These are phyloP conservation scores for Hyphodiscus hymeniophilus DNA, from an alignment of 495 filamentous ascomycete species.

Conservation along the genomic window DNA sequence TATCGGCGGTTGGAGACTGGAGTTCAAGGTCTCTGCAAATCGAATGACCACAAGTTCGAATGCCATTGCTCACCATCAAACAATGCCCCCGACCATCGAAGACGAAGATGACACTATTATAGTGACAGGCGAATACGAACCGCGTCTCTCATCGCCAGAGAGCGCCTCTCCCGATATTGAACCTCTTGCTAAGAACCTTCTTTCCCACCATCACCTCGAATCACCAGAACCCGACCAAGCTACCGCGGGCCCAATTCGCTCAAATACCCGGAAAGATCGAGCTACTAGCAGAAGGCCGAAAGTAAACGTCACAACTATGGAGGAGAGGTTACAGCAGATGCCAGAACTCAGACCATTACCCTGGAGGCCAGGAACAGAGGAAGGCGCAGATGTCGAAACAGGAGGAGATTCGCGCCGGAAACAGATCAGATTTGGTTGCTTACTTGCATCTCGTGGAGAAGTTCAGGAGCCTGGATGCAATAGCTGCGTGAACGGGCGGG, in stretches of 20 bases:
- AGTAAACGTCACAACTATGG: slow-evolving; percentile 8
- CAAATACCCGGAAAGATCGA: neutral
- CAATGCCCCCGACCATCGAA: slow-evolving; percentile 15
- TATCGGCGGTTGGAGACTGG: too few species aligned
- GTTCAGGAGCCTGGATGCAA: slow-evolving; percentile 12
- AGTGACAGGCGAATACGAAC: slow-evolving; percentile 15
- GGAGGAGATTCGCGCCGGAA: slow-evolving; percentile 21
- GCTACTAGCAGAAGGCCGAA: neutral
- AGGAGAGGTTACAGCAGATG: slow-evolving; percentile 20
- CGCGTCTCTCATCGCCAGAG: slow-evolving; percentile 13
- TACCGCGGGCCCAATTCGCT: neutral
- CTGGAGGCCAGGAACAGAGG: slow-evolving; percentile 21
- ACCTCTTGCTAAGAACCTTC: slow-evolving; percentile 4
- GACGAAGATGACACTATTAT: slow-evolving; percentile 17
- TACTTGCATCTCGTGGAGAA: slow-evolving; percentile 20
- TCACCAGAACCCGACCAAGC: slow-evolving; percentile 13
- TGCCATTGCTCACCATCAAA: neutral
- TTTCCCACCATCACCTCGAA: slow-evolving; percentile 13
- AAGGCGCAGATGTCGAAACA: slow-evolving; percentile 17
- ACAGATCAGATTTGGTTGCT: slow-evolving; percentile 21
- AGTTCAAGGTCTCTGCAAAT: too few species aligned
- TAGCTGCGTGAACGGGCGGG: slow-evolving; percentile 21
- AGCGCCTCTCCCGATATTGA: slow-evolving; percentile 14
- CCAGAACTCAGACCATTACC: slow-evolving; percentile 15
- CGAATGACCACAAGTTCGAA: too few species aligned